phyloP scores from a whole-genome alignment of 306 rosid genomes.

The Sesbania bispinosa region DNA sequence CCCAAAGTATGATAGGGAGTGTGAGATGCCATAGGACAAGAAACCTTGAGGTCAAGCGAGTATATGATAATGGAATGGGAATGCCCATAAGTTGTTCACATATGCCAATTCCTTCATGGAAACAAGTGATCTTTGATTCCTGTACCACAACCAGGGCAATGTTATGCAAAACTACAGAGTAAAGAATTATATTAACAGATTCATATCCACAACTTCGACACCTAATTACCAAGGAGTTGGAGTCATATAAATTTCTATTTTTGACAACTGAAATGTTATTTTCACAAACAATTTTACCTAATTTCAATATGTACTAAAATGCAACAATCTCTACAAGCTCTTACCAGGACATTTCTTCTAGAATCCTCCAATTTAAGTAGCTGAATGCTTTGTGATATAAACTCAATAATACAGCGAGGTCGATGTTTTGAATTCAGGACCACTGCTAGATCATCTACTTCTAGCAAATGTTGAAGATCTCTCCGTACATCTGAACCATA shows the following conservation, averaged over 20 bases:
- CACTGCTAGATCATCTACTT: constrained; percentile 60
- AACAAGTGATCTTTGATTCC: constrained; percentile 74
- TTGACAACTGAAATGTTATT: neutral
- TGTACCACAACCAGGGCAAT: constrained; percentile 31
- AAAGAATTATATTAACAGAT: neutral
- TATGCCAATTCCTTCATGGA: constrained; percentile 83
- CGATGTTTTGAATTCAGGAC: constrained; percentile 65
- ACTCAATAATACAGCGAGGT: constrained; percentile 75
- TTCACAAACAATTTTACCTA: neutral
- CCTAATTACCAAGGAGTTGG: neutral
- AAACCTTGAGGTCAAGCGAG: constrained; percentile 91
- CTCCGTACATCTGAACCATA: constrained; percentile 56
- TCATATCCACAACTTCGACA: neutral
- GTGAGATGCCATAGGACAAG: constrained; percentile 89
- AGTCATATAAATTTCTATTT: neutral
- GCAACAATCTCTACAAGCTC: constrained; percentile 9
- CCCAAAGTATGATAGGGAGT: constrained; percentile 93
- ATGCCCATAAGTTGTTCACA: constrained; percentile 90
- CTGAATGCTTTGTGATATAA: constrained; percentile 67
- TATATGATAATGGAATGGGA: constrained; percentile 88
- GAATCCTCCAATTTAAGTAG: constrained; percentile 76
- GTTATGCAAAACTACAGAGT: neutral
- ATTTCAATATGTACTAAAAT: neutral
- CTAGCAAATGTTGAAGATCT: constrained; percentile 68
- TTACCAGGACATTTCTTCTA: constrained; percentile 61